A percentile compares a stretch with the other conserved stretches of the same genome.
Evolutionary conservation across 805 yeast species (phyloP).

Genomic region (Ogataea nakhonphanomensis): DNA sequence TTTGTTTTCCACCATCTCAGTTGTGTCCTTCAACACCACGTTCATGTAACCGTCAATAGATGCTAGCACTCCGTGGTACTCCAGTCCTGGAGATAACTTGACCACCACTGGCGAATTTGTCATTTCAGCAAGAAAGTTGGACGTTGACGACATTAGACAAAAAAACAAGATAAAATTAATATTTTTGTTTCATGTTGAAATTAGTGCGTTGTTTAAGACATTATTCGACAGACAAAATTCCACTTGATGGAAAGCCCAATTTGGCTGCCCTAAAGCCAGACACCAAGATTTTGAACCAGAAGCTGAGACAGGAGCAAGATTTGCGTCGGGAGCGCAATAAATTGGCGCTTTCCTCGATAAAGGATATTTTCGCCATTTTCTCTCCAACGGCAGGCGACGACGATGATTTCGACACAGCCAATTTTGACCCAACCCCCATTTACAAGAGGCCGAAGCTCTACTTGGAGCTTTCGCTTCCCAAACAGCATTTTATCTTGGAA

Average conservation of each 20-base stretch:
- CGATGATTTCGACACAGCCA: constrained; percentile 30
- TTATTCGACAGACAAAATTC: constrained; percentile 7
- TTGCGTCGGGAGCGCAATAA: constrained; percentile 32
- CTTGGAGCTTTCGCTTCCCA: constrained; percentile 40
- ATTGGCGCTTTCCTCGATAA: constrained; percentile 38
- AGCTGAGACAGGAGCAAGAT: constrained; percentile 28
- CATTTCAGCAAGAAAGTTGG: constrained; percentile 75
- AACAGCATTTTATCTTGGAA: constrained; percentile 55
- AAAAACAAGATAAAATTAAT: not conserved
- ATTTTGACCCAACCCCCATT: constrained; percentile 33
- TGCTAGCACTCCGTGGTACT: constrained; percentile 61
- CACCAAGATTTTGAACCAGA: constrained; percentile 21
- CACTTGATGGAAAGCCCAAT: constrained; percentile 7
- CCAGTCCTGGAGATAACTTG: constrained; percentile 81
- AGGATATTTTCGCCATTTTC: constrained; percentile 35
- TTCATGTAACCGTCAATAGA: constrained; percentile 98
- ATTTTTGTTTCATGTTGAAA: constrained; percentile 3
- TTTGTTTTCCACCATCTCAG: constrained; percentile 55
- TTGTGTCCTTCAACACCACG: constrained; percentile 75
- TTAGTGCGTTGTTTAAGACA: constrained; percentile 1
- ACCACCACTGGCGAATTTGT: constrained; percentile 80
- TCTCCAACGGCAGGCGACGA: constrained; percentile 32
- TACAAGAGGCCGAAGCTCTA: constrained; percentile 30
- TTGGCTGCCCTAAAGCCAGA: constrained; percentile 21
- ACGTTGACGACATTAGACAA: constrained; percentile 36